These are phyloP conservation scores for Schwanniomyces yamadae DNA, from an alignment of 805 yeast genomes.

Conservation along the genomic window DNA sequence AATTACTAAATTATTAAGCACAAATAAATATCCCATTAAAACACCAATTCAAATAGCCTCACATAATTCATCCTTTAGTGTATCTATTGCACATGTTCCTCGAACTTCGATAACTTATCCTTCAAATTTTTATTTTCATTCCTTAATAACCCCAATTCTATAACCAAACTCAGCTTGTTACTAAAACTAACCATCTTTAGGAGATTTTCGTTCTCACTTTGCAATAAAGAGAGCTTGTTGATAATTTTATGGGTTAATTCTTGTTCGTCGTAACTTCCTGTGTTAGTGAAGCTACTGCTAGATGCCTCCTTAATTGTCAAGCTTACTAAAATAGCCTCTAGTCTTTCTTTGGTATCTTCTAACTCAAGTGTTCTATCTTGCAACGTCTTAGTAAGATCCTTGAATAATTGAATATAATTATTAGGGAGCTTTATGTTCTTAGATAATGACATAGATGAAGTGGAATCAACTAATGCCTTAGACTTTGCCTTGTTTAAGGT, in stretches of 20 bases:
- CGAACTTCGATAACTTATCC: constrained; percentile 9
- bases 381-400: constrained; percentile 47
- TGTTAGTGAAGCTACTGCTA: constrained; percentile 31
- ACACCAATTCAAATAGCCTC: too few relatives aligned
- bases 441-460: constrained; percentile 4
- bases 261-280: constrained; percentile 70
- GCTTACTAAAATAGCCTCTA: constrained; percentile 56
- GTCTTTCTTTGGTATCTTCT: constrained; percentile 56
- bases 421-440: constrained; percentile 37
- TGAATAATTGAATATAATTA: constrained; percentile 46
- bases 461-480: constrained; percentile 8
- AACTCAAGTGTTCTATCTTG: constrained; percentile 50
- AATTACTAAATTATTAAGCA: too few relatives aligned
- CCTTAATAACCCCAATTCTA: constrained; percentile 63
- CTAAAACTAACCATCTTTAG: constrained; percentile 72
- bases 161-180: constrained; percentile 66
- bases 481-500: constrained; percentile 15
- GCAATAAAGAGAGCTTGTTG: constrained; percentile 56
- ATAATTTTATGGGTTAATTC: constrained; percentile 74
- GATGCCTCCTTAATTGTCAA: constrained; percentile 20
- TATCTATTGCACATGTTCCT: too few relatives aligned
- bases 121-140: constrained; percentile 18
- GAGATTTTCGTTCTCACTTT: constrained; percentile 68
- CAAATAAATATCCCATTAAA: too few relatives aligned
- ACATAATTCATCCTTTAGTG: too few relatives aligned